Evolutionary conservation across 163 green algal genomes (phyloP).

Genomic region (Volvox carteri): DNA sequence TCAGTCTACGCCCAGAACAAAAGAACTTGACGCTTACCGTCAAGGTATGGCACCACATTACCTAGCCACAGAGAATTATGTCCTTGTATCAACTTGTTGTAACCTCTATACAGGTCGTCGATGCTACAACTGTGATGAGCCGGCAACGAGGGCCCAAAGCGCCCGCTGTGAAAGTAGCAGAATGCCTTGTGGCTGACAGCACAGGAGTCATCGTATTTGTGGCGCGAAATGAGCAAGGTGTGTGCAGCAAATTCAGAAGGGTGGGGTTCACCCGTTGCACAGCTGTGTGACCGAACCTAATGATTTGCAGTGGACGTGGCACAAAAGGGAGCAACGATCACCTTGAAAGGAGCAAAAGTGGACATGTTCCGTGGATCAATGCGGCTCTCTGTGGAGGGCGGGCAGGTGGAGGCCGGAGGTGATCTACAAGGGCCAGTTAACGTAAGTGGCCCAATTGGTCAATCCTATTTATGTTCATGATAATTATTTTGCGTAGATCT

Average conservation of each 20-base stretch:
- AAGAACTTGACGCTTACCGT: constrained; percentile 81
- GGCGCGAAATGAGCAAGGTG: constrained; percentile 90
- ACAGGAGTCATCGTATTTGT: constrained; percentile 89
- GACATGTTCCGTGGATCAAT: constrained; percentile 93
- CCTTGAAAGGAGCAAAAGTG: constrained; percentile 87
- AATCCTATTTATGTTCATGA: too few species aligned
- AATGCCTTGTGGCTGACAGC: constrained; percentile 92
- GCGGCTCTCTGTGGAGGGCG: constrained; percentile 79
- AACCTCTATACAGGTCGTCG: constrained; percentile 78
- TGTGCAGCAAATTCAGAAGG: background rate
- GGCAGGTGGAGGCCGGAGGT: constrained; percentile 49
- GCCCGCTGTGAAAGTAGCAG: constrained; percentile 76
- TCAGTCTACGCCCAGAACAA: constrained; percentile 72
- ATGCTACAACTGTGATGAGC: constrained; percentile 79
- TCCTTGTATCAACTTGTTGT: too few species aligned
- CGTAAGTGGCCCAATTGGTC: constrained; percentile 22
- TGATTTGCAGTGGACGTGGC: constrained; percentile 84
- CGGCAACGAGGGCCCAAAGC: constrained; percentile 68
- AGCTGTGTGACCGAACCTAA: background rate
- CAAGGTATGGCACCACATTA: constrained; percentile 69
- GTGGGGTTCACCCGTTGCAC: background rate
- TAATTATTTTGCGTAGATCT: too few species aligned
- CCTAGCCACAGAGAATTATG: background rate
- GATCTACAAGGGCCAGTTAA: constrained; percentile 58
- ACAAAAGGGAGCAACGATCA: constrained; percentile 75